Percentiles rank a stretch among this genome's conserved stretches.
phyloP scores from a whole-genome alignment of 1,284 basidiomycete species.

The Leccinum huronense region DNA sequence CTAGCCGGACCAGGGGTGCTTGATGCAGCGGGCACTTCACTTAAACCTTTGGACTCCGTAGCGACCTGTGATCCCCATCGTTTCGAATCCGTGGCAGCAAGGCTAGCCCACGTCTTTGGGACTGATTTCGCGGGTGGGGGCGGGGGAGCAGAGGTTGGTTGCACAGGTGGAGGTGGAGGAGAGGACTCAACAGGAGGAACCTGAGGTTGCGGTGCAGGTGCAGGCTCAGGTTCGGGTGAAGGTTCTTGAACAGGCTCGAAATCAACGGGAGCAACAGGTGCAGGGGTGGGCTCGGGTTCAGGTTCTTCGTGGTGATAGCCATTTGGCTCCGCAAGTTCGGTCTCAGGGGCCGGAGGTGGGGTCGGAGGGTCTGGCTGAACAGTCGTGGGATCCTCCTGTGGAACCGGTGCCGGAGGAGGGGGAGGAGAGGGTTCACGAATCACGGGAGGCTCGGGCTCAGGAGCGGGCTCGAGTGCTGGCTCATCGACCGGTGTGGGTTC shows the following conservation, averaged over 20 bases:
- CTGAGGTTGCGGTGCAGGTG: constrained; percentile 35
- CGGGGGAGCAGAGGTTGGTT: constrained; percentile 35
- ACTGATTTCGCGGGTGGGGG: constrained; percentile 46
- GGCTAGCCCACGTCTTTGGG: constrained; percentile 87
- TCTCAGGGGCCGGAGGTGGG: constrained; percentile 28
- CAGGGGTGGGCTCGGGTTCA: constrained; percentile 34
- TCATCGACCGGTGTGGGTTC: constrained; percentile 38
- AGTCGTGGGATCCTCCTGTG: constrained; percentile 35
- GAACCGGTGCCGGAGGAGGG: constrained; percentile 36
- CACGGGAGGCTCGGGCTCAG: constrained; percentile 21
- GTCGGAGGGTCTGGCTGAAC: constrained; percentile 35
- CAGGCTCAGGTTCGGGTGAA: constrained; percentile 43
- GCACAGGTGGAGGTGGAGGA: constrained; percentile 35
- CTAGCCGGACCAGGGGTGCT: constrained; percentile 44
- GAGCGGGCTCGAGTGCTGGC: constrained; percentile 17
- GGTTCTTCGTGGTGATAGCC: constrained; percentile 31
- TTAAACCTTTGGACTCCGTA: constrained; percentile 67
- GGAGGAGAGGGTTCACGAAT: constrained; percentile 33
- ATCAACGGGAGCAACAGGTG: constrained; percentile 32
- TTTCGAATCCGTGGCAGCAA: constrained; percentile 77
- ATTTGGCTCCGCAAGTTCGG: constrained; percentile 29
- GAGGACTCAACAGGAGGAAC: constrained; percentile 34
- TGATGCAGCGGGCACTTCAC: constrained; percentile 53
- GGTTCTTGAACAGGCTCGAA: constrained; percentile 37
- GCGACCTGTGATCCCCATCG: constrained; percentile 81